Base-by-base conservation (phyloP, 345 rosid genomes). In the Hibiscus syriacus region DNA sequence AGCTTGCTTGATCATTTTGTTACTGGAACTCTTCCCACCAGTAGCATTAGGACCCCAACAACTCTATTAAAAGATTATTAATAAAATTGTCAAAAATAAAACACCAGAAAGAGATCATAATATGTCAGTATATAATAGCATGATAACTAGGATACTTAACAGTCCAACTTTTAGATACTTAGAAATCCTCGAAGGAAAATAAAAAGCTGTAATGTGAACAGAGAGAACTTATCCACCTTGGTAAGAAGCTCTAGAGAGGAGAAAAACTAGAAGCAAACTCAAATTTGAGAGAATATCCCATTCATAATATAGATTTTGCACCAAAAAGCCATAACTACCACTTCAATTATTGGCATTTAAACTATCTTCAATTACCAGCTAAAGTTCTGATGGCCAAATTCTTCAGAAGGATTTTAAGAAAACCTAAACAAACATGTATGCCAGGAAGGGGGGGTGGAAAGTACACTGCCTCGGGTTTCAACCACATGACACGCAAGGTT, bases 1-100 rank as follows among this genome's bases (percentile, higher is more conserved):
- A 74, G 98, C 86, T 71, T 94, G 97, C 82, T 85, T 92, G 67
- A 92, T 88, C 80, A 86, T 74, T 80, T 88, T 94, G 82, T 73
- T 87, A 76, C 75, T 78, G 68, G 93, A 84, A 76, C 86, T 84
- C 85, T 90, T 94, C 79, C 92, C 87, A 79, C 85, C 83, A 58
- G 86, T 68, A 23, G 84, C 68, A 71, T 70, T 81, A 66, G 84
- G 84, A 72, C 90, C 89, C 71, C 93, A 70, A 70, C 83, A 87
- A 73, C 82, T 79, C 99, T 94, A 72, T 38, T 29, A 75, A 73
- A 69, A 19, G 50, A 62, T 43, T 9, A 64, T 49, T 26, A 59
- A 48, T 61, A 54, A n/a, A 60, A 78, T 52, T 49, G 70, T 53
- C 68, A 66, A 54, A 53, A 71, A 67, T 17, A 17, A 19, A 41